Percentiles rank a stretch among this genome's conserved stretches.
These are phyloP conservation scores for Pestalotiopsis sp. DNA, from an alignment of 2,329 filamentous ascomycete species.

Conservation along the genomic window DNA sequence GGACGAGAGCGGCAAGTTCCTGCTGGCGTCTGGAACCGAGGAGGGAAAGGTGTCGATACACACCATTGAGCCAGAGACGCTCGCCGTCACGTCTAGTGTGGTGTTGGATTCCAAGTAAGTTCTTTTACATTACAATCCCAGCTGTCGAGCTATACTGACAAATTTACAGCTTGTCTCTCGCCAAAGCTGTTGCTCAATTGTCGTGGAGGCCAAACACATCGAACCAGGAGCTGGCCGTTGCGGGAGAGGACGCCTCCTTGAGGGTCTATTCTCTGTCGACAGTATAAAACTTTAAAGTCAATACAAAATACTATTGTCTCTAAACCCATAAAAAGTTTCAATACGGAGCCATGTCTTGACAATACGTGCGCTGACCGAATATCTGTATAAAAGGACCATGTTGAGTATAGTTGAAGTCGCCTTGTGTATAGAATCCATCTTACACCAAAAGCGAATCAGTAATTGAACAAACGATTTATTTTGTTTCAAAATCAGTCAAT, in stretches of 20 bases:
- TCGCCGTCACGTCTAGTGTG: slow-evolving; percentile 39
- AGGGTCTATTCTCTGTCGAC: slow-evolving; percentile 54
- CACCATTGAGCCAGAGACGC: slow-evolving; percentile 40
- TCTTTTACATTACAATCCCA: neutral
- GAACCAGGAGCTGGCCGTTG: slow-evolving; percentile 49
- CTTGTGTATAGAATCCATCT: too few relatives aligned
- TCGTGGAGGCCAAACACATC: slow-evolving; percentile 63
- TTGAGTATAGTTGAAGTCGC: too few relatives aligned
- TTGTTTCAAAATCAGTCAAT: too few relatives aligned
- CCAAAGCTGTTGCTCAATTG: slow-evolving; percentile 68
- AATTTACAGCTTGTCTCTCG: slow-evolving; percentile 52
- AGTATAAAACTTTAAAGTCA: neutral
- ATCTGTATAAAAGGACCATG: too few relatives aligned
- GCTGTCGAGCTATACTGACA: neutral
- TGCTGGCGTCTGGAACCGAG: slow-evolving; percentile 63
- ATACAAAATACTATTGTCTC: neutral
- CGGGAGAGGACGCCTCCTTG: slow-evolving; percentile 64
- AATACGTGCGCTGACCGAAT: too few relatives aligned
- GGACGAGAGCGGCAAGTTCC: slow-evolving; percentile 30
- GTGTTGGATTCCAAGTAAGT: slow-evolving; percentile 43
- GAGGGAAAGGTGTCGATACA: slow-evolving; percentile 49
- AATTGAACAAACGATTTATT: too few relatives aligned
- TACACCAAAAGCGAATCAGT: too few relatives aligned
- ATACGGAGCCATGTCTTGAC: too few relatives aligned
- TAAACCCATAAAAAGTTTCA: neutral